These are phyloP conservation scores for Euphorbia celastroides DNA, from an alignment of 441 rosid genomes.

Conservation along the genomic window DNA sequence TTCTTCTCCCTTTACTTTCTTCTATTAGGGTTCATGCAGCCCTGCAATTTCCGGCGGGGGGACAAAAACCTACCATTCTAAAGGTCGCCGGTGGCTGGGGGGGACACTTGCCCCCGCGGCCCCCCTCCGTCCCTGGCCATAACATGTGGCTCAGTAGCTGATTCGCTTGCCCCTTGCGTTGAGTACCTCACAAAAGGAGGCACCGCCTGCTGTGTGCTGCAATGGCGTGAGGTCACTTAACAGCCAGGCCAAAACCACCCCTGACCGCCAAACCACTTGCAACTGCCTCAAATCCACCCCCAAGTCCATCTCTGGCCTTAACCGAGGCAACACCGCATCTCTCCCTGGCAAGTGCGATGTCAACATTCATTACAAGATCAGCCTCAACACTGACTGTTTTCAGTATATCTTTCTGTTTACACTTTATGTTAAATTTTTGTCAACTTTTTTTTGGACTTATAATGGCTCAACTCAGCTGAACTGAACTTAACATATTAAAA, in stretches of 20 bases:
- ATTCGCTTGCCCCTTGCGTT: slow-evolving; percentile 7
- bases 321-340: slow-evolving; percentile 8
- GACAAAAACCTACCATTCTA: too few species aligned
- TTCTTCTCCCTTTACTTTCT: too few species aligned
- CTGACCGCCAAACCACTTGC: slow-evolving; percentile 21
- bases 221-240: slow-evolving; percentile 12
- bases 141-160: background rate
- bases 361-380: slow-evolving; percentile 34
- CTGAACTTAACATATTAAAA: too few species aligned
- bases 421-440: background rate
- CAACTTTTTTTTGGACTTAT: too few species aligned
- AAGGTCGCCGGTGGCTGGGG: too few species aligned
- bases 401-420: slow-evolving; percentile 11
- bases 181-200: slow-evolving; percentile 1
- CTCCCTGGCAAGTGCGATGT: slow-evolving; percentile 34
- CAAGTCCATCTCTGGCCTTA: background rate
- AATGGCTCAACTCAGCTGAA: too few species aligned
- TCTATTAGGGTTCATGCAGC: too few species aligned
- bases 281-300: slow-evolving; percentile 17
- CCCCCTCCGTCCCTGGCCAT: too few species aligned
- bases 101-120: too few species aligned
- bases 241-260: slow-evolving; percentile 15
- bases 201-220: slow-evolving; percentile 16
- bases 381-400: slow-evolving; percentile 36
- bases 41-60: too few species aligned